Evolutionary conservation across 176 grass and related monocot genomes (phyloP).

Genomic region (Guadua angustifolia): DNA sequence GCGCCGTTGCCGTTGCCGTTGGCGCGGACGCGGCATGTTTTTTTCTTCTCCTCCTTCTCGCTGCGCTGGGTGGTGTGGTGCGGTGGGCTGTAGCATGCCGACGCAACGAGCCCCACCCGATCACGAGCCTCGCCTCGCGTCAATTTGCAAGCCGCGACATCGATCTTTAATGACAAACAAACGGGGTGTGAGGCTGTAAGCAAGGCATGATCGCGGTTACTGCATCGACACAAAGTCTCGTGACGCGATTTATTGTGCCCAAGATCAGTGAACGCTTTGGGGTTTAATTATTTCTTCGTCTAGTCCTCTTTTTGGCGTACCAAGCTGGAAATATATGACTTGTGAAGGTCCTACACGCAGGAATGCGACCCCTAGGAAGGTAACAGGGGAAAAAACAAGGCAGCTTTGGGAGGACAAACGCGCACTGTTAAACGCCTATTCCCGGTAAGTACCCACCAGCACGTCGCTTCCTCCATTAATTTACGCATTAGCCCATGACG

Average conservation of each 20-base stretch:
- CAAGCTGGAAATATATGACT: not conserved
- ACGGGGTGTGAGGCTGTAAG: not conserved
- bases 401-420: constrained; percentile 1
- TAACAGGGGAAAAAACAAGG: not conserved
- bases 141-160: not conserved
- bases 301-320: not conserved
- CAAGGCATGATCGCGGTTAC: not conserved
- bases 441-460: not conserved
- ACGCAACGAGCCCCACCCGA: not conserved
- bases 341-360: not conserved
- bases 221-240: not conserved
- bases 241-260: not conserved
- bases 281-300: not conserved
- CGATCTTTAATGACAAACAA: not conserved
- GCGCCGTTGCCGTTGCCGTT: not conserved
- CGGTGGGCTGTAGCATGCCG: not conserved
- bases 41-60: too few species aligned
- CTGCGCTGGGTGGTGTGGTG: not conserved
- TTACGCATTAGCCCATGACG: constrained; percentile 20
- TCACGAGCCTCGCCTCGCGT: not conserved
- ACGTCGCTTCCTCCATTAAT: constrained; percentile 24
- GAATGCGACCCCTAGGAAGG: not conserved
- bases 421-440: constrained; percentile 10
- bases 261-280: not conserved
- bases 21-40: not conserved